These are phyloP conservation scores for Salix dunnii DNA, from an alignment of 345 rosid genomes.

Conservation along the genomic window DNA sequence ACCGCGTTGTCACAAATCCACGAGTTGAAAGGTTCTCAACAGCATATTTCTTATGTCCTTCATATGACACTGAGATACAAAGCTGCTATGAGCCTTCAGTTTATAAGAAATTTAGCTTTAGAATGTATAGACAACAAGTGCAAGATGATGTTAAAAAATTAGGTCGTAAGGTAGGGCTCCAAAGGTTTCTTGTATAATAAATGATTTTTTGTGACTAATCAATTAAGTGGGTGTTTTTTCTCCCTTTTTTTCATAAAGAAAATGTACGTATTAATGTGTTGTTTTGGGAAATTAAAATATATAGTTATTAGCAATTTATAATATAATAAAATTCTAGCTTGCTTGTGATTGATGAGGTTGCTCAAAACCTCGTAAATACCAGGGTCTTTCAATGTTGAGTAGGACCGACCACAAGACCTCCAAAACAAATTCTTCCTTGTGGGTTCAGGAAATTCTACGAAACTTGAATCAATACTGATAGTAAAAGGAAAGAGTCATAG, in stretches of 20 bases:
- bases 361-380: no score
- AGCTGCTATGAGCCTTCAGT: slow-evolving; percentile 45
- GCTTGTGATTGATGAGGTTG: no score
- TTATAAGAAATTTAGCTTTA: slow-evolving; percentile 66
- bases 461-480: no score
- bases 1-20: slow-evolving; percentile 74
- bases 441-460: no score
- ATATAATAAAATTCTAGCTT: background rate
- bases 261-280: background rate
- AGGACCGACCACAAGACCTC: no score
- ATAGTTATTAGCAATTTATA: background rate
- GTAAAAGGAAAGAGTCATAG: no score
- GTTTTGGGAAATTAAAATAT: background rate
- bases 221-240: no score
- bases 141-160: slow-evolving; percentile 69
- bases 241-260: background rate
- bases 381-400: no score
- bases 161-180: slow-evolving; percentile 84
- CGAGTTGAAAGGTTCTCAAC: slow-evolving; percentile 69
- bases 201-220: background rate
- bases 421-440: no score
- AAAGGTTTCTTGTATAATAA: slow-evolving; percentile 53
- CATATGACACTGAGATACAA: slow-evolving; percentile 57
- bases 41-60: slow-evolving; percentile 90
- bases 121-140: slow-evolving; percentile 69